Percentiles rank a stretch among this genome's conserved stretches.
These are phyloP conservation scores for Lactarius vividus DNA, from an alignment of 768 basidiomycete genomes.

Conservation along the genomic window DNA sequence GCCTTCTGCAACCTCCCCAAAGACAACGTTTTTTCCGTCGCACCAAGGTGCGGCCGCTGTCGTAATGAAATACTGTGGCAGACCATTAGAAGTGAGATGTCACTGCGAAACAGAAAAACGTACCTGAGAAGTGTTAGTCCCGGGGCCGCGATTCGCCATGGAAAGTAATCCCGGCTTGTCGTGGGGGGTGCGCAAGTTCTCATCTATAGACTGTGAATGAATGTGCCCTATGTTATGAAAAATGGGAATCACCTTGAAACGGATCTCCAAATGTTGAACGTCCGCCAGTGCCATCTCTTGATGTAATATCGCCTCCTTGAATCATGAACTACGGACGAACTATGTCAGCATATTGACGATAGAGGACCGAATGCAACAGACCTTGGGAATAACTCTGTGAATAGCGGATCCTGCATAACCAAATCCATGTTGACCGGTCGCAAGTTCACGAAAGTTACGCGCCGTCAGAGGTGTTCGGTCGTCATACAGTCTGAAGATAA, in stretches of 20 bases:
- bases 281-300: constrained; percentile 73
- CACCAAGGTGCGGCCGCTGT: constrained; percentile 70
- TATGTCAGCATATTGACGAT: neutral
- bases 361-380: constrained; percentile 33
- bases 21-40: constrained; percentile 67
- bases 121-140: constrained; percentile 80
- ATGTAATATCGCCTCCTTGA: constrained; percentile 86
- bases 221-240: neutral
- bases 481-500: constrained; percentile 58
- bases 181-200: constrained; percentile 69
- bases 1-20: constrained; percentile 65
- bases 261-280: constrained; percentile 81
- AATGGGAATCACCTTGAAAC: constrained; percentile 55
- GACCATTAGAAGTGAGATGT: neutral
- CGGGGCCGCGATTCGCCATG: constrained; percentile 85
- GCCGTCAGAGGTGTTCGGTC: constrained; percentile 47
- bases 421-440: constrained; percentile 48
- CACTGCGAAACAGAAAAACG: constrained; percentile 15
- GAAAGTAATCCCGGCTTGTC: constrained; percentile 64
- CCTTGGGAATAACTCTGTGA: constrained; percentile 65
- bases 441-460: constrained; percentile 56
- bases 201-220: constrained; percentile 41
- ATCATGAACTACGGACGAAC: constrained; percentile 59
- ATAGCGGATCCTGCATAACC: constrained; percentile 48
- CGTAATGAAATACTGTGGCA: constrained; percentile 68